Evolutionary conservation across 148 eudicot species (phyloP).

Genomic region (Salicornia ramosissima): DNA sequence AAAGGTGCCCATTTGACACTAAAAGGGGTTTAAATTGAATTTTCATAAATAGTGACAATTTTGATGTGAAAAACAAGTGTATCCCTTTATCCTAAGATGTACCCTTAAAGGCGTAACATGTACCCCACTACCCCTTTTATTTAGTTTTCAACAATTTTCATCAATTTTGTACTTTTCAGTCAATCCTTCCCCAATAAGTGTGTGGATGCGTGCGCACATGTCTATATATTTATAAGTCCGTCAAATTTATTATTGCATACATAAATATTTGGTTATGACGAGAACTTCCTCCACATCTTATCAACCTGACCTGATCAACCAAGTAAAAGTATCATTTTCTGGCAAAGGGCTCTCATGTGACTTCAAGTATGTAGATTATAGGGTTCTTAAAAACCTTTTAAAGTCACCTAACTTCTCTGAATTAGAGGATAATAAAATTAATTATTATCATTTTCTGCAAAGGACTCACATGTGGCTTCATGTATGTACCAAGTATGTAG

Average conservation of each 20-base stretch:
- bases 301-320: background rate
- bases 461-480: constrained; percentile 91
- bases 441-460: constrained; percentile 13
- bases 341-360: constrained; percentile 74
- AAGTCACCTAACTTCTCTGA: constrained; percentile 69
- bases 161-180: no score
- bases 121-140: no score
- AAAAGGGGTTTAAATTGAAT: no score
- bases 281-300: background rate
- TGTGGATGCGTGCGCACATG: no score
- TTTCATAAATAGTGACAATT: no score
- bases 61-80: no score
- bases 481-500: constrained; percentile 69
- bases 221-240: no score
- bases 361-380: constrained; percentile 77
- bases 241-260: background rate
- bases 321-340: background rate
- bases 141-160: no score
- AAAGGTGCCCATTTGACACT: no score
- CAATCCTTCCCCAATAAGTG: no score
- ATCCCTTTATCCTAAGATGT: no score
- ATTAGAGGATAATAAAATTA: constrained; percentile 7
- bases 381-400: constrained; percentile 59
- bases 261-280: background rate
- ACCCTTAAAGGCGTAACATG: no score